A percentile compares a stretch with the other conserved stretches of the same genome.
phyloP scores from a whole-genome alignment of 768 basidiomycete species.

The Tremella fuciformis region DNA sequence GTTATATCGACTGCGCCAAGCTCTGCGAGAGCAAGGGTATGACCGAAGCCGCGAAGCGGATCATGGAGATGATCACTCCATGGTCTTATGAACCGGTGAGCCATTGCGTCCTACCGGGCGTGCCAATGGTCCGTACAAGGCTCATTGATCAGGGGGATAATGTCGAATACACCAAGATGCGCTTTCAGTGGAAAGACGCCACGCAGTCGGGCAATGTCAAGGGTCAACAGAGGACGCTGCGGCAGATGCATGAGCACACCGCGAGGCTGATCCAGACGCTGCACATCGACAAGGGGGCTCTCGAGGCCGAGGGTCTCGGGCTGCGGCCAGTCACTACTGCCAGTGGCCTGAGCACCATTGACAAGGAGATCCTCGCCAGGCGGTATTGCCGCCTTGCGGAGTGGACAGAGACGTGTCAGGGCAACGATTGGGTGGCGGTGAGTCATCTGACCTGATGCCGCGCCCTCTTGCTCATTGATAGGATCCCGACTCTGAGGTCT shows the following conservation, averaged over 20 bases:
- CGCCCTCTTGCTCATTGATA: constrained; percentile 7
- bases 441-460: constrained; percentile 10
- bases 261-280: constrained; percentile 18
- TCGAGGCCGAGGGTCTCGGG: constrained; percentile 35
- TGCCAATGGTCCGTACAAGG: neutral
- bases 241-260: constrained; percentile 30
- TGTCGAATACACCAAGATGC: constrained; percentile 42
- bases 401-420: constrained; percentile 42
- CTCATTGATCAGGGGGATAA: constrained; percentile 37
- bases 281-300: constrained; percentile 11
- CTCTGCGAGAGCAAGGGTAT: constrained; percentile 41
- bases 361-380: constrained; percentile 29
- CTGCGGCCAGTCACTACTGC: constrained; percentile 21
- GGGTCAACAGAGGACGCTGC: constrained; percentile 15
- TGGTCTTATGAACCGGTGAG: constrained; percentile 30
- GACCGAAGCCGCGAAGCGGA: constrained; percentile 34
- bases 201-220: constrained; percentile 12
- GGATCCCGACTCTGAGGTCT: constrained; percentile 39
- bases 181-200: constrained; percentile 46
- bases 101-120: neutral
- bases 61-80: constrained; percentile 33
- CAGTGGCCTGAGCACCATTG: neutral
- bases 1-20: constrained; percentile 47
- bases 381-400: constrained; percentile 36
- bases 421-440: constrained; percentile 36